Percentiles rank a stretch among this genome's conserved stretches.
Evolutionary conservation across 768 basidiomycete genomes (phyloP).

Genomic region (Trametes villosa): DNA sequence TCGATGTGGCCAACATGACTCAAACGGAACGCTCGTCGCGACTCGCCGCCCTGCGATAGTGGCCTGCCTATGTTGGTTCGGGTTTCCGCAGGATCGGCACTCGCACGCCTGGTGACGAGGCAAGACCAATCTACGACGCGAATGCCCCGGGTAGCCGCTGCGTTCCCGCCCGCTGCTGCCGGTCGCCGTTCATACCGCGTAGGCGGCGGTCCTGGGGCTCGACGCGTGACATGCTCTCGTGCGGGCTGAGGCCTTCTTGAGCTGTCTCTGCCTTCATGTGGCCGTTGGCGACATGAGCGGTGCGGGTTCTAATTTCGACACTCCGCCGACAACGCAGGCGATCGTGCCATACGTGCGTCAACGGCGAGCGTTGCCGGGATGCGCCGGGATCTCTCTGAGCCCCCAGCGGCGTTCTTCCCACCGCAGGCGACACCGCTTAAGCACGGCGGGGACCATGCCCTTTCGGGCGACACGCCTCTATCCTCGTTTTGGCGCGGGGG

Average conservation of each 20-base stretch:
- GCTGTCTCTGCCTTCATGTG: constrained; percentile 11
- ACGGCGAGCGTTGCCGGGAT: neutral
- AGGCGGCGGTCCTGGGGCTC: neutral
- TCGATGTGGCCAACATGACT: neutral
- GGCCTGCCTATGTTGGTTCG: constrained; percentile 1
- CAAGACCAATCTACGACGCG: neutral
- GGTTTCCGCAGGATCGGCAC: constrained; percentile 7
- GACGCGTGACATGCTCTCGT: constrained; percentile 25
- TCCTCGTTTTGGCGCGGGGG: neutral
- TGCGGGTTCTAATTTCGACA: neutral
- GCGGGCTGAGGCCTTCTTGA: constrained; percentile 7
- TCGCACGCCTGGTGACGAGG: neutral
- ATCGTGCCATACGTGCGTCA: constrained; percentile 3
- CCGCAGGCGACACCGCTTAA: neutral
- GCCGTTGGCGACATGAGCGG: neutral
- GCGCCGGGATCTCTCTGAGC: no score
- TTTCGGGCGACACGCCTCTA: neutral
- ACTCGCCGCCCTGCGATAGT: neutral
- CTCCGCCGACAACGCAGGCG: constrained; percentile 3
- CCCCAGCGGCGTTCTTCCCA: no score
- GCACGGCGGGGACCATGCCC: neutral
- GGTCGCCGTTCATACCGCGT: neutral
- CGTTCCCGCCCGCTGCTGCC: neutral
- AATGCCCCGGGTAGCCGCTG: constrained; percentile 2
- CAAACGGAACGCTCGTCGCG: neutral